A percentile compares a stretch with the other conserved stretches of the same genome.
These are phyloP conservation scores for Rhynchospora breviuscula DNA, from an alignment of 176 grass and related monocot genomes.

Conservation along the genomic window DNA sequence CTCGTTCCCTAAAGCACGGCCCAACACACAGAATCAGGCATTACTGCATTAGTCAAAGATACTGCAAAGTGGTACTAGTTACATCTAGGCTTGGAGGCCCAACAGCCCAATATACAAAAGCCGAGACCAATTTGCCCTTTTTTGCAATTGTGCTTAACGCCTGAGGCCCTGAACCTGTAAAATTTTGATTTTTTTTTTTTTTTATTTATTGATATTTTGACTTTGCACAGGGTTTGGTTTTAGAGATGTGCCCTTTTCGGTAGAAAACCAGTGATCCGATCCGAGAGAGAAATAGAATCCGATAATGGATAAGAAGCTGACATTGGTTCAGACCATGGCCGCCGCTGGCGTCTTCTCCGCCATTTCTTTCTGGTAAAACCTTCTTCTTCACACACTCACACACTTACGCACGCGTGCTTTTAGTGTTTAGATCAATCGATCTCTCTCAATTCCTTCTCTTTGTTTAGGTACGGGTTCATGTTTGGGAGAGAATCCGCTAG, in stretches of 20 bases:
- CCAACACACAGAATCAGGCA: too few relatives aligned
- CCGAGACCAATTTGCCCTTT: background rate
- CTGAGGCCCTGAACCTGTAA: too few relatives aligned
- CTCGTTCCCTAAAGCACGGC: too few relatives aligned
- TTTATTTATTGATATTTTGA: too few relatives aligned
- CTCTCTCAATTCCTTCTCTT: background rate
- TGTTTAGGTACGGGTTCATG: conserved; percentile 94
- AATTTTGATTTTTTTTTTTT: too few relatives aligned
- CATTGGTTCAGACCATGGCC: conserved; percentile 64
- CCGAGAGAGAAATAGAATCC: conserved; percentile 2
- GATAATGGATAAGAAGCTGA: conserved; percentile 60
- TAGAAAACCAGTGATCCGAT: background rate
- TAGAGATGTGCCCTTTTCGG: background rate
- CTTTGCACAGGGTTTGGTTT: too few relatives aligned
- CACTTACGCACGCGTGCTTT: background rate
- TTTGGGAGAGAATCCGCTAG: conserved; percentile 95
- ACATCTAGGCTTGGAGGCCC: background rate
- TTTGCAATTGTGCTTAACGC: too few relatives aligned
- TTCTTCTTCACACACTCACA: background rate
- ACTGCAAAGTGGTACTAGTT: background rate
- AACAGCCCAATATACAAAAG: background rate
- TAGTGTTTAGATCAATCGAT: background rate
- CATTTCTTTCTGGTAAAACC: conserved; percentile 70
- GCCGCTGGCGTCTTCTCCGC: conserved; percentile 88
- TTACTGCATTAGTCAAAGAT: too few relatives aligned